Evolutionary conservation across 2,329 filamentous ascomycete species (phyloP), one percentile per base, ranked within the genome.

Genomic region (Aspergillus sp.): DNA sequence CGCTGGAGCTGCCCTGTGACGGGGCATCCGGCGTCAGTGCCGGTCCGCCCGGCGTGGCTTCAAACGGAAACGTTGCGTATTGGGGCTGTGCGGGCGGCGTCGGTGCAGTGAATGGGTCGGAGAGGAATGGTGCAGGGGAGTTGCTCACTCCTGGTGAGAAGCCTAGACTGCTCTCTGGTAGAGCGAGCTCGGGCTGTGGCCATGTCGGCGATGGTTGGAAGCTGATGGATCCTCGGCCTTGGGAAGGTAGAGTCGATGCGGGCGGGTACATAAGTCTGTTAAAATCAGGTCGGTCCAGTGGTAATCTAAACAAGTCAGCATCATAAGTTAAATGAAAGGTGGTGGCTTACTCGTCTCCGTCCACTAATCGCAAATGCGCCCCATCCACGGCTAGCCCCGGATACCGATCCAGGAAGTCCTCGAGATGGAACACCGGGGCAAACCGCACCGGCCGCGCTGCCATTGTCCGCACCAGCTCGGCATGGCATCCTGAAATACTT

Each of bases 361-460:
- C 90, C 1, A 85, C 78, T 57, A 95, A 85, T 15, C 85, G 89
- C 39, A 94, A 81, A 69, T 92, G 90, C 1, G 90, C 87, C 1
- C 89, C 86, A 68, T 95, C 91, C 57, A 95, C 91, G 5, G 83
- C 80, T 59, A 87, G 82, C 1, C 87, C 89, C 0, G 86, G 87
- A 19, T 96, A 96, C 28, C 92, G 84, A 67, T 95, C 91, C 67
- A 95, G 93, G 75, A 96, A 96, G 71, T 95, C 91, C 65, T 95
- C 91, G 13, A 93, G 84, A 63, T 95, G 91, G 69, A 95, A 94
- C 1, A 91, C 89, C 0, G 91, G 89, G 0, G 88, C 88, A 66
- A 91, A 92, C 9, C 90, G 81, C 83, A 91, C 88, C 0, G 87
- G 83, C 63, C 86, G 91, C 57, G 83, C 87, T 1, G 86, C 83